Percentiles rank a stretch among this genome's conserved stretches.
These are phyloP conservation scores for Lichtheimia ramosa DNA, from an alignment of 371 early-diverging fungal genomes.

Conservation along the genomic window DNA sequence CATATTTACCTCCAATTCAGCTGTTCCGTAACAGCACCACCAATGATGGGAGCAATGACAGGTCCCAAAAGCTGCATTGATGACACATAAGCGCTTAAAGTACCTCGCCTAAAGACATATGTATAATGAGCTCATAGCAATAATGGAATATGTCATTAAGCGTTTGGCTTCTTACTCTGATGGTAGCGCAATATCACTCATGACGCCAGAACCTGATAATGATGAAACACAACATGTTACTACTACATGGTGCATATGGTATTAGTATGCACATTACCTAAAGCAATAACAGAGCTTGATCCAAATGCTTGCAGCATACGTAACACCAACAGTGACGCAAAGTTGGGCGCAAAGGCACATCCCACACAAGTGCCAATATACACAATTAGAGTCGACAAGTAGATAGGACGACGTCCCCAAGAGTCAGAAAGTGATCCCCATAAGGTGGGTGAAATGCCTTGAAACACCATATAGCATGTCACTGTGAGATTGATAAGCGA, in stretches of 20 bases:
- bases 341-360: constrained; percentile 47
- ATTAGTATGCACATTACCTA: constrained; percentile 28
- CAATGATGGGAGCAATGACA: too few species aligned
- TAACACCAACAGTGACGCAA: constrained; percentile 50
- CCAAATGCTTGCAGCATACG: constrained; percentile 65
- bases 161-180: constrained; percentile 29
- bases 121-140: too few species aligned
- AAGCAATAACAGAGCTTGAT: constrained; percentile 59
- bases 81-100: too few species aligned
- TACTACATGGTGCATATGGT: not conserved
- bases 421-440: constrained; percentile 68
- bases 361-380: constrained; percentile 61
- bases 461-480: constrained; percentile 33
- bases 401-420: constrained; percentile 61
- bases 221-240: not conserved
- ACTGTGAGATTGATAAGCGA: constrained; percentile 28
- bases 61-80: too few species aligned
- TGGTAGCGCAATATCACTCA: constrained; percentile 50
- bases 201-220: constrained; percentile 13
- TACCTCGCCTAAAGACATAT: too few species aligned
- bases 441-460: constrained; percentile 39
- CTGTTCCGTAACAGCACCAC: not conserved
- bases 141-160: too few species aligned
- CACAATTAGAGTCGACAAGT: constrained; percentile 53
- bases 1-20: constrained; percentile 43